These are phyloP conservation scores for Penicillium goetzii DNA, from an alignment of 495 filamentous ascomycete species.

Conservation along the genomic window DNA sequence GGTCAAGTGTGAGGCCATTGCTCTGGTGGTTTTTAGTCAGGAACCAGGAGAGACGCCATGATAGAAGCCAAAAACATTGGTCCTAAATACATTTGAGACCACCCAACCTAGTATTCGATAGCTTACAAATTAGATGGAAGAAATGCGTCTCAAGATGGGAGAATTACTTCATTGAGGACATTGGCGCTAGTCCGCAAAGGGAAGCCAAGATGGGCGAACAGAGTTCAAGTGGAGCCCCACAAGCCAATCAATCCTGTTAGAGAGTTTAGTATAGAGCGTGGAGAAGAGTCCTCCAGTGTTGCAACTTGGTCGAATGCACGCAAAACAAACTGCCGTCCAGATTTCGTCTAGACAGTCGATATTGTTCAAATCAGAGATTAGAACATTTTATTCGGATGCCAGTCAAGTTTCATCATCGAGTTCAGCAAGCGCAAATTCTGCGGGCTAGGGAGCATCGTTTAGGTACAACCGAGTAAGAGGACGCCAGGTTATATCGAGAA, in stretches of 20 bases:
- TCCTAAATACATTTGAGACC: neutral
- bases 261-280: neutral
- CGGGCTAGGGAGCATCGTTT: too few relatives aligned
- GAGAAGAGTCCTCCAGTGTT: too few relatives aligned
- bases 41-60: neutral
- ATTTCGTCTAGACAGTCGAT: neutral
- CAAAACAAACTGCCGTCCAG: neutral
- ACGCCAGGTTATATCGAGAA: too few relatives aligned
- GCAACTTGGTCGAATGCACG: too few relatives aligned
- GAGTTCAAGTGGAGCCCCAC: neutral
- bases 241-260: neutral
- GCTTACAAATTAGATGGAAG: neutral
- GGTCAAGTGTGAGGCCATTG: slow-evolving; percentile 13
- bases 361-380: neutral
- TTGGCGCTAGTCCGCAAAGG: neutral
- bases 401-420: neutral
- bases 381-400: neutral
- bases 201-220: slow-evolving; percentile 1
- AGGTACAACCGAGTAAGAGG: too few relatives aligned
- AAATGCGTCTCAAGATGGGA: neutral
- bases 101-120: neutral
- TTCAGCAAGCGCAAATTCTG: neutral
- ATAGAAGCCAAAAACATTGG: neutral
- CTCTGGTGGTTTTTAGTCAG: too few relatives aligned
- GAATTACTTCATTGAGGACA: neutral